Evolutionary conservation across 306 rosid genomes (phyloP).

Genomic region (Quercus variabilis): DNA sequence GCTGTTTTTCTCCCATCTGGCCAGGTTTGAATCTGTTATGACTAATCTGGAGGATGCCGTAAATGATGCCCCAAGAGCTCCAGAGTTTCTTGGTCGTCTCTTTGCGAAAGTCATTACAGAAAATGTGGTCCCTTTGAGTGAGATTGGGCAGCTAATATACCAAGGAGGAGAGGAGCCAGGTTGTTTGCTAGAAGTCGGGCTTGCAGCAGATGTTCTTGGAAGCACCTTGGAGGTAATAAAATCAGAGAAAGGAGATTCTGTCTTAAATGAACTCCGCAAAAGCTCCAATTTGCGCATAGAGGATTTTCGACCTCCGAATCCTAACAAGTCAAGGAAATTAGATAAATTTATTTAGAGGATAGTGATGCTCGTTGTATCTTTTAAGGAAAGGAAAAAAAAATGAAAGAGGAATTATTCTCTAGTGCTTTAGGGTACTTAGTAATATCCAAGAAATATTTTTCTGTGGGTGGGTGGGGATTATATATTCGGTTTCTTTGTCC

Average conservation of each 20-base stretch:
- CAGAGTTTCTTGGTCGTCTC: slow-evolving; percentile 69
- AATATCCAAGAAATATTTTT: slow-evolving; percentile 43
- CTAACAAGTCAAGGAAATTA: slow-evolving; percentile 49
- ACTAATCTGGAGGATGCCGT: slow-evolving; percentile 69
- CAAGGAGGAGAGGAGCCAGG: slow-evolving; percentile 84
- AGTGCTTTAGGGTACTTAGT: slow-evolving; percentile 46
- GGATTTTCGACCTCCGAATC: slow-evolving; percentile 57
- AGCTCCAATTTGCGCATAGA: slow-evolving; percentile 61
- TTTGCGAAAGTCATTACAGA: slow-evolving; percentile 52
- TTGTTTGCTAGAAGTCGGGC: slow-evolving; percentile 51
- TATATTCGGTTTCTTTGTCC: slow-evolving; percentile 28
- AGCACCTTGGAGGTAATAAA: slow-evolving; percentile 57
- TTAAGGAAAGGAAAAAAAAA: slow-evolving; percentile 12
- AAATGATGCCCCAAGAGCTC: slow-evolving; percentile 85
- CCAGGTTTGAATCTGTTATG: slow-evolving; percentile 71
- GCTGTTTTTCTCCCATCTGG: slow-evolving; percentile 2
- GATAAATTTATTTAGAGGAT: slow-evolving; percentile 66
- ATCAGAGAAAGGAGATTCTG: slow-evolving; percentile 54
- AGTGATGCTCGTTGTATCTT: slow-evolving; percentile 61
- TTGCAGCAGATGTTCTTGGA: slow-evolving; percentile 83
- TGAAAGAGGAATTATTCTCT: slow-evolving; percentile 9
- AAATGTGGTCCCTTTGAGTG: slow-evolving; percentile 49
- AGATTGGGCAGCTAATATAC: slow-evolving; percentile 52
- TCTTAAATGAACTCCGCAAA: slow-evolving; percentile 37
- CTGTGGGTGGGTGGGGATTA: slow-evolving; percentile 43